Evolutionary conservation across 2,329 filamentous ascomycete genomes (phyloP), one percentile per base, ranked within the genome.

Genomic region (Arthrobotrys musiformis): DNA sequence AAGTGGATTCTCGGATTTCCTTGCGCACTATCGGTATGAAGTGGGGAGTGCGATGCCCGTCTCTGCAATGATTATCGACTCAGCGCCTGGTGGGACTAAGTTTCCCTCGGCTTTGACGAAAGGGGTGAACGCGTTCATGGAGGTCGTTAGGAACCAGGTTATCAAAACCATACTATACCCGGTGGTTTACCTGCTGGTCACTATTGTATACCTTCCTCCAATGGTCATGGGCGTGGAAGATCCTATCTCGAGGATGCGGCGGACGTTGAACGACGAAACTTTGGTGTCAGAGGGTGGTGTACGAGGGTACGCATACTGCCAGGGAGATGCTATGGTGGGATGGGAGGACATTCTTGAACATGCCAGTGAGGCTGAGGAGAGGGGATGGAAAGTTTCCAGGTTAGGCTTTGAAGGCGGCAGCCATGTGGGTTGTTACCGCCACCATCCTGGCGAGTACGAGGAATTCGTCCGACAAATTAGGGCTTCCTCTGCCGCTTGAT

Each of bases 301-400:
- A 35, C 69, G 73, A 17, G 73, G 73, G 44, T 77, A 77, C 52
- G 42, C 30, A 4, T 77, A 61, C 52, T 77, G 73, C 44, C 66
- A 70, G 28, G 60, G 60, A 2, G 73, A 77, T 50, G 4, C 9
- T 13, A 77, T 77, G 60, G 73, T 77, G 6, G 66, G 60, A 7
- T 77, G 73, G 73, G 66, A 77, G 30, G 58, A 67, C 17, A 62
- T 77, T 17, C 42, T 54, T 11, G 60, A 70, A n/a, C 73, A 77
- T 48, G 73, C 73, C 11, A 42, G 67, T n/a, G 44, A 77, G 19
- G 73, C 73, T 3, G 42, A 42, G 15, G 73, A 70, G 11, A 66
- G 73, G 19, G 73, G 73, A 6, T 77, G 73, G 73, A 70, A 54
- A 13, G 73, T 77, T 26, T 28, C 63, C 4, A 48, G 26, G 28